Evolutionary conservation across 805 yeast species (phyloP).

Genomic region (Cyberlindnera galapagoensis): DNA sequence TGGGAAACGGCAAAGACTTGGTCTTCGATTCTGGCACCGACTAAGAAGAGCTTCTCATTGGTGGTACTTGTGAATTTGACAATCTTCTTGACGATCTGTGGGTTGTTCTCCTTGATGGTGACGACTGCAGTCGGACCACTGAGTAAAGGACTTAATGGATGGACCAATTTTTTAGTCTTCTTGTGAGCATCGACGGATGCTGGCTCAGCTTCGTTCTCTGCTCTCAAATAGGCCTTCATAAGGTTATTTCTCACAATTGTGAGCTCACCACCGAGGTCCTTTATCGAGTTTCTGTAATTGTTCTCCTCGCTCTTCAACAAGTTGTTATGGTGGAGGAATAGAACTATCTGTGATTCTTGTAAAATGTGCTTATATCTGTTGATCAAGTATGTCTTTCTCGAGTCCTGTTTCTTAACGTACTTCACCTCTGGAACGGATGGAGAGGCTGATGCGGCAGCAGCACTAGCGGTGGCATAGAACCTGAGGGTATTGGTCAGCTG

Average conservation of each 20-base stretch:
- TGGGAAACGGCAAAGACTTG: conserved; percentile 44
- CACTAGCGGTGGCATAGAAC: conserved; percentile 9
- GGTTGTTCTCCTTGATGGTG: conserved; percentile 61
- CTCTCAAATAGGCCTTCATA: conserved; percentile 71
- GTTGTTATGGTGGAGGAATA: conserved; percentile 83
- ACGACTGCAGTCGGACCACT: conserved; percentile 85
- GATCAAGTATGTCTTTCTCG: conserved; percentile 82
- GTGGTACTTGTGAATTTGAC: conserved; percentile 54
- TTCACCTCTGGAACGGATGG: conserved; percentile 19
- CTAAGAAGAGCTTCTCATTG: conserved; percentile 67
- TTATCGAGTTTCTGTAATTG: conserved; percentile 53
- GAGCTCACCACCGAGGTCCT: conserved; percentile 60
- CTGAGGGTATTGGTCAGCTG: conserved; percentile 9
- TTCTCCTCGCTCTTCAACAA: conserved; percentile 63
- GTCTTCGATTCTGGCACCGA: conserved; percentile 81
- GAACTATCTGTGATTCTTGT: conserved; percentile 59
- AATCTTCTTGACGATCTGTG: conserved; percentile 55
- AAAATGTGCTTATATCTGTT: conserved; percentile 73
- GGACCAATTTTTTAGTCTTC: conserved; percentile 37
- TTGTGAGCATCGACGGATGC: conserved; percentile 48
- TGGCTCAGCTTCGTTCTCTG: conserved; percentile 67
- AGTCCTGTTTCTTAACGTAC: conserved; percentile 48
- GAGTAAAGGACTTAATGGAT: conserved; percentile 66
- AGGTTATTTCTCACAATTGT: conserved; percentile 63
- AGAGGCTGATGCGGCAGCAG: conserved; percentile 4